Evolutionary conservation across 345 rosid species (phyloP).

Genomic region (Eucalyptus regnans): DNA sequence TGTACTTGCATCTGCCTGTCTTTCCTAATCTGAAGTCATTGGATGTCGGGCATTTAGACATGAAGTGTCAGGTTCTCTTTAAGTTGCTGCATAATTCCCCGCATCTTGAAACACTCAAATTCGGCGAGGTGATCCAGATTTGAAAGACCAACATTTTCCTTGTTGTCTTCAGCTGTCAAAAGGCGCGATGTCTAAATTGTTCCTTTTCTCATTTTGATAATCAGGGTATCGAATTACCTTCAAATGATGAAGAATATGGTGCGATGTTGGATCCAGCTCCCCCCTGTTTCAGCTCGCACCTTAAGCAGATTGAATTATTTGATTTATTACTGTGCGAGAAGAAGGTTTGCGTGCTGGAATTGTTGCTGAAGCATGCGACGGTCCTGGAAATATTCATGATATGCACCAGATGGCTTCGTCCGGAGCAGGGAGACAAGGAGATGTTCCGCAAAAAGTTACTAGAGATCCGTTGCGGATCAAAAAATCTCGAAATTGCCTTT

Average conservation of each 20-base stretch:
- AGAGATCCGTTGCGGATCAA: background rate
- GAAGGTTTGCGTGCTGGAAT: background rate
- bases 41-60: background rate
- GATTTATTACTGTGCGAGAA: background rate
- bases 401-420: background rate
- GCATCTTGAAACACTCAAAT: background rate
- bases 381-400: background rate
- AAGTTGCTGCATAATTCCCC: background rate
- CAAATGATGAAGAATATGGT: background rate
- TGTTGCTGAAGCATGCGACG: background rate
- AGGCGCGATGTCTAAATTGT: background rate
- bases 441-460: background rate
- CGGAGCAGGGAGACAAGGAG: background rate
- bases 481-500: background rate
- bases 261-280: background rate
- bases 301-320: background rate
- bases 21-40: background rate
- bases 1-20: background rate
- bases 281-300: background rate
- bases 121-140: background rate
- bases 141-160: background rate
- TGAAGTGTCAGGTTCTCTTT: background rate
- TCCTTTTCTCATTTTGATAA: background rate
- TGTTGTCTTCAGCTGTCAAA: background rate
- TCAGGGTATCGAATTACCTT: background rate